Percentiles rank a stretch among this genome's conserved stretches.
These are phyloP conservation scores for Coniferiporia weirii DNA, from an alignment of 1,284 basidiomycete species.

Conservation along the genomic window DNA sequence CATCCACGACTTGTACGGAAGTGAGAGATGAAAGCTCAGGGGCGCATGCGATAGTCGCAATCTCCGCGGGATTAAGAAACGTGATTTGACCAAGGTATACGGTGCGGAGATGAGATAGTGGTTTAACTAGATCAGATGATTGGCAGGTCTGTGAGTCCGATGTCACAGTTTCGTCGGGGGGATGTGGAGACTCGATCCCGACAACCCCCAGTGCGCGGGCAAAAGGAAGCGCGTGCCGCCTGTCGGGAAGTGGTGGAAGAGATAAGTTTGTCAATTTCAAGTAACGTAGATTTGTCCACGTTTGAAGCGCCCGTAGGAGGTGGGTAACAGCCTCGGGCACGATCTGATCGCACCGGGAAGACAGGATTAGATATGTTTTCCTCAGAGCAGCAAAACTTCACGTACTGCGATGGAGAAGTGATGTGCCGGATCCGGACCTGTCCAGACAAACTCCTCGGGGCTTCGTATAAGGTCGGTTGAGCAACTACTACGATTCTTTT, in stretches of 20 bases:
- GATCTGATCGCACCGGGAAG: conserved; percentile 33
- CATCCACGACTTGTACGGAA: conserved; percentile 44
- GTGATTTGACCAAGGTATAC: conserved; percentile 47
- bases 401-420: conserved; percentile 55
- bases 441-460: conserved; percentile 48
- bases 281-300: conserved; percentile 40
- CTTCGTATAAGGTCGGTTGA: conserved; percentile 27
- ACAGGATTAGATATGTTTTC: neutral
- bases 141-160: neutral
- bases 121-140: neutral
- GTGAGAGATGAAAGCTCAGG: conserved; percentile 28
- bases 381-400: conserved; percentile 7
- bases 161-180: neutral
- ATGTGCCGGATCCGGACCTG: conserved; percentile 52
- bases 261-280: conserved; percentile 44
- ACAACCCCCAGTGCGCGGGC: conserved; percentile 1
- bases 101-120: conserved; percentile 35
- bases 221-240: neutral
- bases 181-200: neutral
- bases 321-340: conserved; percentile 38
- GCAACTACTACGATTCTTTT: neutral
- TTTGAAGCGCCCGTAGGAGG: conserved; percentile 39
- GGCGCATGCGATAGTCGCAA: conserved; percentile 35
- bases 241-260: conserved; percentile 20
- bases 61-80: conserved; percentile 35